Percentiles rank a stretch among this genome's conserved stretches.
phyloP scores from a whole-genome alignment of 73 alveolate species.

The Halteria grandinella region DNA sequence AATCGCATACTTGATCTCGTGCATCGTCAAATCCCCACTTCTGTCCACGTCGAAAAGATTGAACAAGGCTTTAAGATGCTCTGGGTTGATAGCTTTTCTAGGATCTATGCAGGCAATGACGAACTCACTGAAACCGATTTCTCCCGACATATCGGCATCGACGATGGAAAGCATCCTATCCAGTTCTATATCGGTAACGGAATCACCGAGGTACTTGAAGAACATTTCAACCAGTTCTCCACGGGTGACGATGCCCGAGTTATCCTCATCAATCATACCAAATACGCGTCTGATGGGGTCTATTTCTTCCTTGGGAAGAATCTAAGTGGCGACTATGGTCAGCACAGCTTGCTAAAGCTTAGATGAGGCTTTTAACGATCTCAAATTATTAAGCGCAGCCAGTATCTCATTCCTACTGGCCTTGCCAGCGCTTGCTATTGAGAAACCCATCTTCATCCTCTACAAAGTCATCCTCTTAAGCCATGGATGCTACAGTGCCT shows the following conservation, averaged over 20 bases:
- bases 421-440: constrained; percentile 2
- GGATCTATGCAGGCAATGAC: constrained; percentile 84
- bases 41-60: constrained; percentile 79
- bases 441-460: too few relatives aligned
- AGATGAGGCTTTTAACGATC: constrained; percentile 33
- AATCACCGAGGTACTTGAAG: constrained; percentile 31
- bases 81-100: constrained; percentile 73
- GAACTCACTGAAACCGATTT: constrained; percentile 67
- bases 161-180: constrained; percentile 65
- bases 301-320: constrained; percentile 26
- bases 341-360: constrained; percentile 71
- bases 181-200: constrained; percentile 60
- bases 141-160: constrained; percentile 69
- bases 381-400: constrained; percentile 46
- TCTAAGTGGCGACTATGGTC: constrained; percentile 62
- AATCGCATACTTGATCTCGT: constrained; percentile 77
- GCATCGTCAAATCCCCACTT: constrained; percentile 72
- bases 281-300: constrained; percentile 44
- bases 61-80: constrained; percentile 83
- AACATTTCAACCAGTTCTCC: constrained; percentile 30
- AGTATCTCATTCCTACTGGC: constrained; percentile 17
- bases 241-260: constrained; percentile 46
- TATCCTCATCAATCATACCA: constrained; percentile 31
- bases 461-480: constrained; percentile 38
- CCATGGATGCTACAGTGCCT: constrained; percentile 69